These are phyloP conservation scores for Zalaria sp. DNA, from an alignment of 2,329 filamentous ascomycete species.

Conservation along the genomic window DNA sequence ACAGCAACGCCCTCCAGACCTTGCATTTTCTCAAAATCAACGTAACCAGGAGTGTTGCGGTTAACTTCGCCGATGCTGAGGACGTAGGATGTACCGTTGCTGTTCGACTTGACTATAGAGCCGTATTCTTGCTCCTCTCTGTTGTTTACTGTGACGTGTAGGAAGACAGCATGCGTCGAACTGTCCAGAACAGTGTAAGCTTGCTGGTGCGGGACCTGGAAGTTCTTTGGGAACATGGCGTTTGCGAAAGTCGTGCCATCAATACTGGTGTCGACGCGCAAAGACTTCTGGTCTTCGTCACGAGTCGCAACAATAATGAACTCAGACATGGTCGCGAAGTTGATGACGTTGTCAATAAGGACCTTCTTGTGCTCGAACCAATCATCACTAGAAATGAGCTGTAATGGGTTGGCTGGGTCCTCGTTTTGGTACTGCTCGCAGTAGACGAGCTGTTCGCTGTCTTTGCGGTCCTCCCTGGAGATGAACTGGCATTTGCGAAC, in stretches of 20 bases:
- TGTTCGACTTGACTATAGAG: slow-evolving; percentile 93
- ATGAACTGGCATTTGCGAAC: slow-evolving; percentile 81
- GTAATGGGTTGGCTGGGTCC: slow-evolving; percentile 44
- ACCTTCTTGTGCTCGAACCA: slow-evolving; percentile 56
- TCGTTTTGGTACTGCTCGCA: slow-evolving; percentile 51
- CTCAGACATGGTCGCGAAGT: slow-evolving; percentile 90
- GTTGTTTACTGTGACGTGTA: slow-evolving; percentile 74
- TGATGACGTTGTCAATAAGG: slow-evolving; percentile 57
- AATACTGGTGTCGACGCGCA: slow-evolving; percentile 70
- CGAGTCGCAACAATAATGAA: slow-evolving; percentile 81
- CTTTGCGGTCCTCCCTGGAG: slow-evolving; percentile 43
- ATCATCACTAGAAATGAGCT: slow-evolving; percentile 65
- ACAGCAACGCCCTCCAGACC: slow-evolving; percentile 82
- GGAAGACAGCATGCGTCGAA: slow-evolving; percentile 83
- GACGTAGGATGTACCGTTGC: slow-evolving; percentile 91
- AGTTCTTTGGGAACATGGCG: slow-evolving; percentile 75
- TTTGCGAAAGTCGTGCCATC: slow-evolving; percentile 72
- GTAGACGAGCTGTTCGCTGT: slow-evolving; percentile 49
- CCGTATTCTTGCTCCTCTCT: slow-evolving; percentile 56
- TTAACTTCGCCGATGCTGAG: slow-evolving; percentile 73
- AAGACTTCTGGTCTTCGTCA: slow-evolving; percentile 48
- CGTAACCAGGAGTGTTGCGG: slow-evolving; percentile 59
- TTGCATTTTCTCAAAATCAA: slow-evolving; percentile 93
- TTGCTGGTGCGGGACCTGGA: slow-evolving; percentile 62
- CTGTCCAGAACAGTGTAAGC: slow-evolving; percentile 91